Conservation (phyloP, 1,284 basidiomycete genomes). For the Melampsora americana region DNA sequence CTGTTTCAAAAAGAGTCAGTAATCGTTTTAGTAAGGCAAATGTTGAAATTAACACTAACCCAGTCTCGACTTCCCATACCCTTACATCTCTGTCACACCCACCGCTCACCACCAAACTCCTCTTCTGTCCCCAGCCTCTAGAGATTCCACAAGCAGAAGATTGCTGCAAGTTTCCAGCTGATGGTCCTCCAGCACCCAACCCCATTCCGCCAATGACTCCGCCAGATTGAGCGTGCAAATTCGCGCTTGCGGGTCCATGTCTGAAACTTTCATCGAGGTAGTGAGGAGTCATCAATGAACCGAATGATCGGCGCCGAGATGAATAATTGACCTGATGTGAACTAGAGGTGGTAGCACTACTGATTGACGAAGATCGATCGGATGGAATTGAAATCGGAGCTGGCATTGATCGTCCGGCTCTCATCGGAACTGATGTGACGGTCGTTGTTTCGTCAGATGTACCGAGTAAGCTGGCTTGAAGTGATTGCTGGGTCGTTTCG, state of each 20-base stretch:
- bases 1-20: conserved; percentile 55
- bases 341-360: background rate
- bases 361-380: background rate
- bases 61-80: conserved; percentile 85
- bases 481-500: background rate
- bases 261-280: conserved; percentile 13
- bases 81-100: conserved; percentile 84
- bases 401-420: conserved; percentile 8
- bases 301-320: conserved; percentile 20
- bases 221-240: conserved; percentile 24
- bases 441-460: background rate
- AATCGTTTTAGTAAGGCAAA: background rate
- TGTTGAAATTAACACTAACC: conserved; percentile 59
- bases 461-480: conserved; percentile 1
- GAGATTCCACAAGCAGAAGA: conserved; percentile 67
- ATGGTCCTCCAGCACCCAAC: conserved; percentile 51
- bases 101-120: conserved; percentile 77
- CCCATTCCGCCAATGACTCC: conserved; percentile 48
- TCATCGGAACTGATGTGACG: background rate
- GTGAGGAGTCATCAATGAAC: conserved; percentile 36
- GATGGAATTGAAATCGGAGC: conserved; percentile 3
- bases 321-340: conserved; percentile 14
- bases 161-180: conserved; percentile 51
- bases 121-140: conserved; percentile 65
- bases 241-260: background rate